These are phyloP conservation scores for Boletus rex-veris DNA, from an alignment of 768 basidiomycete species.

Conservation along the genomic window DNA sequence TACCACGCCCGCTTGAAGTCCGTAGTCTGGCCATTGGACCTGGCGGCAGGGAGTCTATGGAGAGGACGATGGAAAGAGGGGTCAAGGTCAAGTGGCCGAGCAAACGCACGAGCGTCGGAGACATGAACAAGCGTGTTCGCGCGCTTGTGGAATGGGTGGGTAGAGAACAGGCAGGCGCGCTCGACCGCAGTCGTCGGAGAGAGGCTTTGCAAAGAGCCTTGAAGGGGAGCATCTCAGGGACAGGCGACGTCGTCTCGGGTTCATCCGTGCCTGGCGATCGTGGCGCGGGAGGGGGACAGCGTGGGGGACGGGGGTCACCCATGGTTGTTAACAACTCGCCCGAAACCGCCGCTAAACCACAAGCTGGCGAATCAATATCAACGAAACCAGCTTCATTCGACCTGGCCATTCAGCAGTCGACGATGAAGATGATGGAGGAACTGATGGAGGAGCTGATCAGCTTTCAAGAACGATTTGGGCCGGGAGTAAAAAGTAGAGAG, in stretches of 20 bases:
- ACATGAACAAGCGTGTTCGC: slow-evolving; percentile 94
- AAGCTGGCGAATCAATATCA: slow-evolving; percentile 6
- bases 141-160: slow-evolving; percentile 93
- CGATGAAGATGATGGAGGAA: slow-evolving; percentile 87
- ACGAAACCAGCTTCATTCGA: slow-evolving; percentile 7
- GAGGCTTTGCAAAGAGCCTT: slow-evolving; percentile 64
- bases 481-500: slow-evolving; percentile 48
- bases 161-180: slow-evolving; percentile 73
- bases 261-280: slow-evolving; percentile 13
- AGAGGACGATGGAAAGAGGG: slow-evolving; percentile 66
- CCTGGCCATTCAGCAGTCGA: slow-evolving; percentile 31
- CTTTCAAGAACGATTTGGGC: slow-evolving; percentile 88
- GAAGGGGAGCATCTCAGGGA: slow-evolving; percentile 13
- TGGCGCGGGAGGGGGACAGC: slow-evolving; percentile 9
- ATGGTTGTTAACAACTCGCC: slow-evolving; percentile 34
- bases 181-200: slow-evolving; percentile 64
- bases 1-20: slow-evolving; percentile 72
- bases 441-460: slow-evolving; percentile 84
- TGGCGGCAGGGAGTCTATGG: slow-evolving; percentile 51
- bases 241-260: slow-evolving; percentile 5
- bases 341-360: slow-evolving; percentile 15
- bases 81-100: slow-evolving; percentile 92
- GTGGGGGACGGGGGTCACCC: slow-evolving; percentile 21
- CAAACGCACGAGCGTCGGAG: slow-evolving; percentile 92
- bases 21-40: slow-evolving; percentile 44